Base-by-base conservation (phyloP, 2,329 filamentous ascomycete species). In the Aspergillus viridinutans region DNA sequence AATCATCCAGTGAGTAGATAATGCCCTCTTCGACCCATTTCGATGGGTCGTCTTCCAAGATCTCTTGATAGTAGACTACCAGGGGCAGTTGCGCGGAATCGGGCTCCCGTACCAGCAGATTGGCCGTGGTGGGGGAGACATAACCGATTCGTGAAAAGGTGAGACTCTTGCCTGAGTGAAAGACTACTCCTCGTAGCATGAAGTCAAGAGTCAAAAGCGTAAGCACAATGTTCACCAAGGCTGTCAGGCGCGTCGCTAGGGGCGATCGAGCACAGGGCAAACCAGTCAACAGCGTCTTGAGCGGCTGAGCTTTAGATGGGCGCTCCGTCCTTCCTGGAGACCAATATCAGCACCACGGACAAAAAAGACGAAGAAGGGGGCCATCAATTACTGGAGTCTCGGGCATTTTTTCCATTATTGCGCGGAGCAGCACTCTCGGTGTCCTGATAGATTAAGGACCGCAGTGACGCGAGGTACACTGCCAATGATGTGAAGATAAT, bases 91-190 rank as follows among this genome's bases (percentile, higher is more conserved):
- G 85, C 35, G 82, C 71, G 52, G 84, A 80, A 64, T 96, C 84
- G 0, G 94, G 91, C 72, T 97, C 94, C 56, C 94, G 85, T 49
- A 99, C 80, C 28, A 99, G 77, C 42, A 99, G 81, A 59, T 86
- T 92, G 23, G 92, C 94, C 55, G 88, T 88, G 0, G 81, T 84
- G 20, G 90, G 83, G 4, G 92, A 96, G 28, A 97, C 88, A 71
- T 93, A 93, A 26, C 94, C 94, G 17, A 96, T 79, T 8, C 94
- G 84, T 43, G 90, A 90, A 71, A 99, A 96, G 0, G 92, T 90
- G 10, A 96, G 78, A 62, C 95, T 86, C 28, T 90, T 78, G 26
- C 81, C 85, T 3, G 88, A 85, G 71, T 96, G 82, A 35, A 88
- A 82, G 58, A 87, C 72, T 10, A 85, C 84, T 1, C 89, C 88